Conservation (phyloP, 2,329 filamentous ascomycete genomes). For the Dactylellina parvicollis region DNA sequence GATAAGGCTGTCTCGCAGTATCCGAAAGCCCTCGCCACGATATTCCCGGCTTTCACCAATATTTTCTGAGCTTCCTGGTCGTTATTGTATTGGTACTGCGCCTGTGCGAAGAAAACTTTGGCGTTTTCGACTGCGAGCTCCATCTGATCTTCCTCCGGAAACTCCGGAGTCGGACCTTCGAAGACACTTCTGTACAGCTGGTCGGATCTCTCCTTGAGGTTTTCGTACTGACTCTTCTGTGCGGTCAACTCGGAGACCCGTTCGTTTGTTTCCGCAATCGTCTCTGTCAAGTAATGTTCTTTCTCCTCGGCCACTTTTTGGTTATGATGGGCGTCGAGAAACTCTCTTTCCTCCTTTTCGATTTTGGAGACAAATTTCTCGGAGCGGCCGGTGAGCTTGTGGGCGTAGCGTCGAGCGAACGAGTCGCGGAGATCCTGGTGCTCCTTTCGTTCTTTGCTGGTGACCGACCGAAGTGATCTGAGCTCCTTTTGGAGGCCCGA, state of each 20-base stretch:
- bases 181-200: conserved; percentile 68
- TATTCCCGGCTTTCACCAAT: conserved; percentile 62
- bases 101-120: conserved; percentile 61
- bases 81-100: conserved; percentile 60
- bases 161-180: conserved; percentile 66
- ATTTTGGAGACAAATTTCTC: conserved; percentile 66
- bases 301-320: conserved; percentile 64
- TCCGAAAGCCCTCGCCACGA: conserved; percentile 61
- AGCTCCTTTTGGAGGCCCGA: conserved; percentile 61
- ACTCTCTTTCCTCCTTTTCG: conserved; percentile 68
- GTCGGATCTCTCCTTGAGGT: conserved; percentile 64
- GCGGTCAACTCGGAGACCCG: conserved; percentile 61
- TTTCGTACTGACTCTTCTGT: conserved; percentile 61
- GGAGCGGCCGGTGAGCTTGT: conserved; percentile 66
- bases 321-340: conserved; percentile 66
- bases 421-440: conserved; percentile 68
- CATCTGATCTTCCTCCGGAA: conserved; percentile 67
- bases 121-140: conserved; percentile 62
- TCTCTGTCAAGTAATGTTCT: conserved; percentile 62
- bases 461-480: conserved; percentile 61
- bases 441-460: conserved; percentile 65
- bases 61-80: conserved; percentile 63
- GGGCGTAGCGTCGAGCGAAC: conserved; percentile 66
- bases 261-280: conserved; percentile 62
- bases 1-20: conserved; percentile 63